Base-by-base conservation (phyloP, 1,284 basidiomycete species). In the Trichosporon coremiiforme region DNA sequence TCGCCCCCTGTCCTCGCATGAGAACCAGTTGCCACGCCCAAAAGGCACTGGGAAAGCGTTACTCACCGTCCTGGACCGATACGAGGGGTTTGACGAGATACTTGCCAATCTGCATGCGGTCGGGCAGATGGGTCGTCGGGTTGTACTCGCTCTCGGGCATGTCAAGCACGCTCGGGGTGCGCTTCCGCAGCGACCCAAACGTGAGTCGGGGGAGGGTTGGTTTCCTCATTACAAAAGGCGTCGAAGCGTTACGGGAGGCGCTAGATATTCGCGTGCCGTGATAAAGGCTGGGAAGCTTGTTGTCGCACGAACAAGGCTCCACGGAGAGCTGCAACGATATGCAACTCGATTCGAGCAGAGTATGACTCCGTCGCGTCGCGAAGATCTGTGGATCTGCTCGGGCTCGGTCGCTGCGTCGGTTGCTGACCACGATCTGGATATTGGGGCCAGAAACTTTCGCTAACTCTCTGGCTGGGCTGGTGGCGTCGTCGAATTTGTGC, bases 131-230 rank as follows among this genome's bases (percentile, higher is more conserved):
- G 17, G 75, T 76, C 17, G 2, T 2, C 6, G 47, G 45, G 64
- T 77, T 73, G 69, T 76, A 77, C 31, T 69, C 53, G 22, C 64
- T 50, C 8, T 70, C 64, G 10, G 71, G 71, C 53, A 77, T 64
- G 69, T 77, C 75, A n/a, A 77, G 73, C 12, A 76, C 71, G 15
- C 57, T 62, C 57, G 57, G 57, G 31, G 31, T 62, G 57, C 57
- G 57, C 17, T 33, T 33, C 29, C 57, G 57, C 29, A 33, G 29
- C 25, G 29, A 20, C 31, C 29, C 29, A 17, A 62, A 35, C 31
- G 57, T 25, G 15, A 62, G 57, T 31, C 31, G 13, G 31, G 57
- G 57, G 17, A 62, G 31, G 8, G 57, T 62, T n/a, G 57, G 57
- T 62, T 62, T 62, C 13, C 57, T 15, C 57, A 62, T 62, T 6